phyloP scores from a whole-genome alignment of 371 early-diverging fungal genomes.

The Saksenaea oblongispora region DNA sequence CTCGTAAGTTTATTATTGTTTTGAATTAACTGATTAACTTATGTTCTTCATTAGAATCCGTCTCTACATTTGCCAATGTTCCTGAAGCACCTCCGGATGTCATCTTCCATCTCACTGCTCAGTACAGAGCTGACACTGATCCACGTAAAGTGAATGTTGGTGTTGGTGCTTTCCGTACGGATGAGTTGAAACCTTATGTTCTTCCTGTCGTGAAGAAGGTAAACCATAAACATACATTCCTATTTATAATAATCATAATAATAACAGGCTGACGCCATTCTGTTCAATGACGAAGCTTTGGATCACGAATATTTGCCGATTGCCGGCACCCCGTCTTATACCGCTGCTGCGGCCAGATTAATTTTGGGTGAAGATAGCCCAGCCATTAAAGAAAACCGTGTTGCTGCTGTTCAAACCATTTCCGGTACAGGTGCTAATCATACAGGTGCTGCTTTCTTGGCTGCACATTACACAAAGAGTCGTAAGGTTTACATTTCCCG shows the following conservation, averaged over 20 bases:
- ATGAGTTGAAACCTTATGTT: slow-evolving; percentile 92
- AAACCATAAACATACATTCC: neutral
- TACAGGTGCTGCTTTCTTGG: slow-evolving; percentile 84
- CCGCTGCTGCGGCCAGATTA: slow-evolving; percentile 74
- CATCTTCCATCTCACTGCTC: slow-evolving; percentile 85
- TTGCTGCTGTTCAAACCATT: slow-evolving; percentile 83
- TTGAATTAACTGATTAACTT: neutral
- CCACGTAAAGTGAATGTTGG: slow-evolving; percentile 91
- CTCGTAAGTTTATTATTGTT: neutral
- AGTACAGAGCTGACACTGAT: slow-evolving; percentile 79
- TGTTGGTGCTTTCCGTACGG: slow-evolving; percentile 95
- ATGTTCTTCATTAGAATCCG: neutral
- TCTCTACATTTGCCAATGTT: slow-evolving; percentile 67
- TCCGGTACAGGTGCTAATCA: slow-evolving; percentile 96
- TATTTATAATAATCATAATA: neutral
- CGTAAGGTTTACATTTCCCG: slow-evolving; percentile 82
- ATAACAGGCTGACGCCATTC: slow-evolving; percentile 75
- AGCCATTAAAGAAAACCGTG: slow-evolving; percentile 76
- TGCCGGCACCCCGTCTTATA: slow-evolving; percentile 78
- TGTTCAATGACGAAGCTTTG: slow-evolving; percentile 67
- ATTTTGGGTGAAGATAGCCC: slow-evolving; percentile 83
- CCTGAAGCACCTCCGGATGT: slow-evolving; percentile 87
- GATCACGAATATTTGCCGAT: slow-evolving; percentile 97
- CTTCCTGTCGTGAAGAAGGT: slow-evolving; percentile 93
- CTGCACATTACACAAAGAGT: slow-evolving; percentile 67